These are phyloP conservation scores for Hyphopichia burtonii DNA, from an alignment of 1,139 yeast genomes.

Conservation along the genomic window DNA sequence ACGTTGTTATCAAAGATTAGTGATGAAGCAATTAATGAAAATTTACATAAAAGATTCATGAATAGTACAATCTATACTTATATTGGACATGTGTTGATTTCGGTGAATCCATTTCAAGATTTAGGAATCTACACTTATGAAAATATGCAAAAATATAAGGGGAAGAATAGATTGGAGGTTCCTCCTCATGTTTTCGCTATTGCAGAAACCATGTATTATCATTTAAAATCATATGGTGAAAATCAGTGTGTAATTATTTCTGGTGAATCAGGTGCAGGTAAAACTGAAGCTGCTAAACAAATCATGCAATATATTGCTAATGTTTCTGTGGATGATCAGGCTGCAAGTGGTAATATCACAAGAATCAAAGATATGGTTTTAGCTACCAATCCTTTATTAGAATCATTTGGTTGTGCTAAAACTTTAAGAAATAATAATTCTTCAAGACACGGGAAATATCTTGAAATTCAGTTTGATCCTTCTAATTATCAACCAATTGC, in stretches of 20 bases:
- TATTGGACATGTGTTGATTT: constrained; percentile 85
- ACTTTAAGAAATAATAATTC: constrained; percentile 95
- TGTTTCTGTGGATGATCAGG: constrained; percentile 53
- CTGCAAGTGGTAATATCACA: constrained; percentile 49
- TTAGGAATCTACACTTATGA: constrained; percentile 89
- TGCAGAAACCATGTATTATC: constrained; percentile 96
- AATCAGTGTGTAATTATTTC: constrained; percentile 97
- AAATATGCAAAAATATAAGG: constrained; percentile 73
- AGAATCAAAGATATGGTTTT: constrained; percentile 95
- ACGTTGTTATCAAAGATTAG: constrained; percentile 85
- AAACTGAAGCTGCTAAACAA: constrained; percentile 97
- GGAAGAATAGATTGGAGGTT: constrained; percentile 90
- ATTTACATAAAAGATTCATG: constrained; percentile 83
- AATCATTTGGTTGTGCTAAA: constrained; percentile 98
- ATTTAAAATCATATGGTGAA: constrained; percentile 90
- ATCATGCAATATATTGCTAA: constrained; percentile 98
- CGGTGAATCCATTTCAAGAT: constrained; percentile 96
- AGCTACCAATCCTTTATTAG: constrained; percentile 95
- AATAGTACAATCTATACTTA: constrained; percentile 89
- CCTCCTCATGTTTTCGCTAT: constrained; percentile 99
- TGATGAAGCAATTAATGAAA: constrained; percentile 91
- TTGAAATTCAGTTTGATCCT: constrained; percentile 84
- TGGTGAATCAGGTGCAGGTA: constrained; percentile 99
- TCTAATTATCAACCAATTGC: constrained; percentile 81
- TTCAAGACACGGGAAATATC: constrained; percentile 95